Base-by-base conservation (phyloP, 1,284 basidiomycete genomes). In the Sanghuangporus weigelae region DNA sequence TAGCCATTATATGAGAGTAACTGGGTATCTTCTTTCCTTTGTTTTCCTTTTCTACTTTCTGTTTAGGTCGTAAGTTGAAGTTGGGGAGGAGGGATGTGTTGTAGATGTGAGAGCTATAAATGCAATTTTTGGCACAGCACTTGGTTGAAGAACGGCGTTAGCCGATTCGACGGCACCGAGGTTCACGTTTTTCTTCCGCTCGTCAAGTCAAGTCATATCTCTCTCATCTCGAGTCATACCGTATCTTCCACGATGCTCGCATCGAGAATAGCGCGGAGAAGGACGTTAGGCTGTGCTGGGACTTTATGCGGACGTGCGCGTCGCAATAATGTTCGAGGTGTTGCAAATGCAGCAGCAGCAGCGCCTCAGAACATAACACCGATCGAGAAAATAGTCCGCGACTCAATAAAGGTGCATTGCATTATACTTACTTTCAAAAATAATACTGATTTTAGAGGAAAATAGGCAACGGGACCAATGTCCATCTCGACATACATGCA, bases 401-500 rank as follows among this genome's bases (percentile, higher is more conserved):
- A 89, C 70, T 84, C 81, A 19, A 85, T 92, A 74, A 89, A 84
- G 77, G 89, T 86, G 66, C 5, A 71, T 12, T n/a, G 21, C 10
- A 23, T 14, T 21, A 8, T 46, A 2, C 4, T 42, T 11, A 42
- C 16, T 23, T 19, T 42, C 16, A 19, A 59, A 48, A 26, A 5
- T 23, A 40, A 46, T 50, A 3, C 19, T 23, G 31, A 51, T 3
- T 6, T 26, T 51, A 11, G 23, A 1, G 50, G 26, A 35, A 50
- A 51, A 39, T 63, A 95, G 94, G 84, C 89, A 6, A 92, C 92
- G 38, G 95, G 95, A 0, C 95, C 95, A 0, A 80, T 97, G 62
- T 85, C 93, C 0, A 85, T 94, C 68, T 83, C 94, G 38, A 85
- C 86, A 0, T 98, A 96, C 76, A 96, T 96, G 87, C 87, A 91